Base-by-base conservation (phyloP, 495 filamentous ascomycete genomes). In the Antarctomyces pellizariae region DNA sequence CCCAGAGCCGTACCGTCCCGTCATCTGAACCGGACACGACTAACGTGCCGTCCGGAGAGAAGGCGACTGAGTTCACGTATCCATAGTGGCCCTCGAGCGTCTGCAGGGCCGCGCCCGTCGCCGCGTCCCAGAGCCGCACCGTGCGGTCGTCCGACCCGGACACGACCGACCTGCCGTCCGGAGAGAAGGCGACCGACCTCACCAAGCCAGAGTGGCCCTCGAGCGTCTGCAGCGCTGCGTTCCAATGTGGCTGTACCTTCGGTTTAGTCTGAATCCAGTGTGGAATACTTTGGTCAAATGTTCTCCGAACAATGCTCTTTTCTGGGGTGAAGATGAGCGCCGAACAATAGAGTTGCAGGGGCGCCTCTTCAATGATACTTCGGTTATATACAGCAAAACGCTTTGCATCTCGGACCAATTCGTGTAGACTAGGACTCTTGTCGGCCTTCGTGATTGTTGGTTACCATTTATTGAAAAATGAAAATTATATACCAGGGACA, bases 61-160 rank as follows among this genome's bases (percentile, higher is more conserved):
- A 33, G 19, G 31, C 31, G 4, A 31, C 26, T 14, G 31, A 33
- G 11, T 6, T 15, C 20, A 33, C 26, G 2, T 14, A 20, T 13
- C 22, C 16, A 19, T 16, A 21, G 14, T 93, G 83, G 16, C n/a
- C n/a, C n/a, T n/a, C n/a, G n/a, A 29, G 26, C 26, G 17, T 29
- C 14, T 89, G 72, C 28, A 76, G 58, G 34, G 74, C 63, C 39
- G 58, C 61, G 20, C 44, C 46, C 10, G 28, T 41, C 0, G 16
- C 33, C 7, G 30, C 28, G 28, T 46, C 35, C 32, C 38, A 40
- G 13, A 46, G 29, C 23, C 22, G 29, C 14, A 42, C 26, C 2
- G 17, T 42, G 7, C 11, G 1, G 16, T 39, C 35, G 1, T n/a
- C 26, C 26, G 33, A 30, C 8, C 13, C 28, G 8, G 35, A 32